Base-by-base conservation (phyloP, 495 filamentous ascomycete species). In the Aspergillus sparsus region DNA sequence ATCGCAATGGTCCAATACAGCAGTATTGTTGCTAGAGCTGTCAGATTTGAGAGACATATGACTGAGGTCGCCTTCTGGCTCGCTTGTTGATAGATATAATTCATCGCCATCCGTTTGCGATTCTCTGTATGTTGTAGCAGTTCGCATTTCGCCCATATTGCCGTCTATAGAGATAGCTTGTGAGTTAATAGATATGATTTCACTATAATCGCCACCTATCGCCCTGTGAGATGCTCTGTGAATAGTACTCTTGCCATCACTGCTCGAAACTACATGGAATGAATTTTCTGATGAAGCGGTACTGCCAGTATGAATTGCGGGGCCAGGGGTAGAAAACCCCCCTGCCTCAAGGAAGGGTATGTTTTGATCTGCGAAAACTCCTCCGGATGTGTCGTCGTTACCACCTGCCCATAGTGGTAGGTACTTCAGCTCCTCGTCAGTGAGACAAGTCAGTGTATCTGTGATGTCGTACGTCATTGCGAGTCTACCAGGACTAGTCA, bases 351-450 rank as follows among this genome's bases (percentile, higher is more conserved):
- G 58, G 6, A 69, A 53, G 0, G 80, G 79, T 47, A 81, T 69
- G 31, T 73, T 61, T 7, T 66, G 64, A 35, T 77, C 74, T 2
- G 67, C 60, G 60, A 80, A 84, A 10, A 84, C 82, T 6, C 79
- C 83, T 5, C 82, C 83, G 2, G 72, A 75, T 2, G 70, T 82
- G 60, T 85, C 83, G 47, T 85, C 81, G 51, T 77, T 67, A 2
- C 83, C 84, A 5, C 79, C 84, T 0, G 82, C 82, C 78, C 80
- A 85, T 9, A 85, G 61, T 0, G 83, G 82, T 4, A 85, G 69
- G 47, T 73, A 85, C 21, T 74, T 76, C 58, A 68, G 81, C 58
- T 87, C 81, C 6, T 77, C 68, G 0, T 83, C 78, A 2, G 65
- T 62, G 1, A 87, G 69, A 42, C 77, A 79, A 16, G 75, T 72